Evolutionary conservation across 495 filamentous ascomycete genomes (phyloP).

Genomic region (Xylaria intraflava): DNA sequence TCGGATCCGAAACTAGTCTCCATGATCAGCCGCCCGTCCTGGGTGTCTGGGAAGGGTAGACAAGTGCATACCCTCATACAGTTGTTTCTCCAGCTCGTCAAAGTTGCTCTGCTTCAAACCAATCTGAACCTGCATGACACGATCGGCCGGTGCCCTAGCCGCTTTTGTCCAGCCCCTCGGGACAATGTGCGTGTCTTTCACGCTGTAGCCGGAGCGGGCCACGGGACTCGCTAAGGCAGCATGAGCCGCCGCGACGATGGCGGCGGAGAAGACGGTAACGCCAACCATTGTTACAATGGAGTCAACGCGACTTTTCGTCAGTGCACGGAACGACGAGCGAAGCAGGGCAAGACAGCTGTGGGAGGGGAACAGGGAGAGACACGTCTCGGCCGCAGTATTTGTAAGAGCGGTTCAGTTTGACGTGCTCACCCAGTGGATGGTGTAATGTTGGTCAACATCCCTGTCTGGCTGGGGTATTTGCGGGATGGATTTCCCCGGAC

Average conservation of each 20-base stretch:
- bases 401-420: background rate
- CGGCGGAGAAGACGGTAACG: constrained; percentile 20
- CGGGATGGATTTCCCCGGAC: too few relatives aligned
- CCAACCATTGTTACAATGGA: constrained; percentile 22
- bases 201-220: constrained; percentile 36
- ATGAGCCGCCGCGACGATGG: constrained; percentile 21
- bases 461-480: too few relatives aligned
- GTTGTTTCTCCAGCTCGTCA: constrained; percentile 48
- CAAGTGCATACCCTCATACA: constrained; percentile 34
- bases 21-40: constrained; percentile 29
- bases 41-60: constrained; percentile 18
- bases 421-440: too few relatives aligned
- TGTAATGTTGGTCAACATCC: background rate
- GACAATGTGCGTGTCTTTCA: constrained; percentile 48
- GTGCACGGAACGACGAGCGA: background rate
- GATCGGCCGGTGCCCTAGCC: constrained; percentile 40
- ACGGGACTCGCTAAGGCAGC: constrained; percentile 26
- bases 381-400: background rate
- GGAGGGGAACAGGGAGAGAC: background rate
- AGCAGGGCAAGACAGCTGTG: background rate
- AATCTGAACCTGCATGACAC: constrained; percentile 29
- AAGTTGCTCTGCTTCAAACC: constrained; percentile 34
- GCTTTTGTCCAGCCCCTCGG: constrained; percentile 43
- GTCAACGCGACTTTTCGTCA: background rate
- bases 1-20: constrained; percentile 50